Base-by-base conservation (phyloP, 2,329 filamentous ascomycete genomes). In the Sphaerulina vaccinii region DNA sequence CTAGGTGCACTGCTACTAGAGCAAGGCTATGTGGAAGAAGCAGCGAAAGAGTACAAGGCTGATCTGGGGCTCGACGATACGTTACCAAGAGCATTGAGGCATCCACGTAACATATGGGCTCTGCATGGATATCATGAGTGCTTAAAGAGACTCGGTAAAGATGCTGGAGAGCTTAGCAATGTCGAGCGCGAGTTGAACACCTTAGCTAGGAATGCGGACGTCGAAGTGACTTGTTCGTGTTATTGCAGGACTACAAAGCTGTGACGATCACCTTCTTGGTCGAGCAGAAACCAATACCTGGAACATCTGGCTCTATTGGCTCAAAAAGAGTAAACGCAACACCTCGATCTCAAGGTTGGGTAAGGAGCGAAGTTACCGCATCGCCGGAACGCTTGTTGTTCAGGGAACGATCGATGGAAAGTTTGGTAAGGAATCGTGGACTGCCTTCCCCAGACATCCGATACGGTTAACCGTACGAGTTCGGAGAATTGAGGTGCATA, bases 41-140 rank as follows among this genome's bases (percentile, higher is more conserved):
- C 73, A 5, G 61, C 65, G 11, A 58, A 61, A 7, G 67, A 66
- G 9, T 73, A 73, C 38, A 65, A 60, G 13, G 72, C 68, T 5
- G 72, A 75, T 60, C 60, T 75, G 11, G 72, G 72, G 0, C 64
- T 73, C 11, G 68, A 73, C 42, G 64, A 71, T n/a, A 79, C 76
- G 1, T 67, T 89, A 2, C 83, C 85, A 0, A 75, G 87, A 16
- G 79, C 85, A 1, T 73, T 82, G 43, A 80, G 81, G 56, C 87
- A 90, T 67, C 84, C 80, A 5, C 84, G 84, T 42, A 90, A 91
- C 57, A 81, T 90, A 0, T 90, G 87, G 87, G 79, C 85, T 3
- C 67, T 90, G 55, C 84, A 88, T 60, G 87, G 87, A 0, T 86
- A 83, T 57, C 79, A 88, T 57, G 87, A 90, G 69, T 88, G 87